Evolutionary conservation across 2,329 filamentous ascomycete genomes (phyloP), one percentile per base, ranked within the genome.

Genomic region (Endocalyx cinctus): DNA sequence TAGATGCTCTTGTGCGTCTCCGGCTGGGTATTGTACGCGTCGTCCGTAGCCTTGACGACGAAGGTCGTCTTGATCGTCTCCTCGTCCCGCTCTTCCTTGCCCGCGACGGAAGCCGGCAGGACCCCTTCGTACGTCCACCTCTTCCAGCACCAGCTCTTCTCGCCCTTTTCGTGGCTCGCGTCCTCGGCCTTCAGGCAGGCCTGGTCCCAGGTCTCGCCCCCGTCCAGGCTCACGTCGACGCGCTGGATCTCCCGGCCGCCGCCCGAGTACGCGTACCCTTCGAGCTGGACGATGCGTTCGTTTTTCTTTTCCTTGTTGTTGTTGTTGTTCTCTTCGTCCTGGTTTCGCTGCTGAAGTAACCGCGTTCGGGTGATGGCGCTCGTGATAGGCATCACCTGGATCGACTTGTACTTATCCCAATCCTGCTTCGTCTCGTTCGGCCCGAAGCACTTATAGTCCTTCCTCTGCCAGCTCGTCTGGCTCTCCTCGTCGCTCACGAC

Each of bases 391-490:
- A 82, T 74, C 47, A 83, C 79, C 43, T 84, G 80, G 18, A 84
- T 84, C 2, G 76, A 67, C 10, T 70, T 72, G 6, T 79, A 79
- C 16, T 63, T 62, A 31, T 77, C 73, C 78, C 79, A 83, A 54
- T 82, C 70, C 5, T 76, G 70, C 15, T 69, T 66, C 19, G 64
- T 61, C 52, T 79, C 68, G 48, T 81, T 81, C 4, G 79, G 79
- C 0, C 79, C 77, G 38, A 84, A 82, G 47, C 72, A 76, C 52
- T 84, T 84, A 58, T 84, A 84, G 51, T 84, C 80, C 13, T 72
- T 67, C 15, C 74, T 67, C 50, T 84, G 78, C 78, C 79, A 82
- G 49, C 81, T 72, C 27, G 71, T 79, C 4, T 68, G 58, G 45
- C 77, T 80, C 54, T 85, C 81, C 42, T 84, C 80, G 35, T 79